phyloP scores from a whole-genome alignment of 345 rosid species.

The Psidium friedrichsthalianum region DNA sequence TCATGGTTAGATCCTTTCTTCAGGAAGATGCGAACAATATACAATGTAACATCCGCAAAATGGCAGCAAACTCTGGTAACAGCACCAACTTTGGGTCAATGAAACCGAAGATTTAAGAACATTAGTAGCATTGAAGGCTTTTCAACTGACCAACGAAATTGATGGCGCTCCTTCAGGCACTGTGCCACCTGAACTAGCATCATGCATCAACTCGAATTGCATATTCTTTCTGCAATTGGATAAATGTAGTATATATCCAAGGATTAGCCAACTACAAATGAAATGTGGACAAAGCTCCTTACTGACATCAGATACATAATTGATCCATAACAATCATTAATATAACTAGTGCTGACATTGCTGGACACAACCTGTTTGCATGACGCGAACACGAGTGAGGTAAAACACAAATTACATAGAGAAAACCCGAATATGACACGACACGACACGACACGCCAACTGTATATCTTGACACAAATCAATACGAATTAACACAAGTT shows the following conservation, averaged over 20 bases:
- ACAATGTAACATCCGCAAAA: neutral
- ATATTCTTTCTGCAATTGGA: neutral
- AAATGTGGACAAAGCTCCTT: neutral
- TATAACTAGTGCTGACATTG: neutral
- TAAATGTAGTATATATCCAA: neutral
- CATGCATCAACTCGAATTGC: neutral
- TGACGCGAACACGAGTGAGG: accelerated
- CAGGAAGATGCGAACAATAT: neutral
- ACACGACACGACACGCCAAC: neutral
- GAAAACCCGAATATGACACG: neutral
- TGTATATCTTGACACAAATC: neutral
- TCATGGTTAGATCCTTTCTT: neutral
- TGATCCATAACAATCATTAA: neutral
- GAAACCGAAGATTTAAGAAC: neutral
- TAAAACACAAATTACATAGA: accelerated
- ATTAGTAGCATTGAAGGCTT: neutral
- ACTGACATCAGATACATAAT: neutral
- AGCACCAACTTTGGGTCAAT: neutral
- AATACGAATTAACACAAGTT: neutral
- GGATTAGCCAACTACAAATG: neutral
- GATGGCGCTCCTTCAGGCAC: neutral
- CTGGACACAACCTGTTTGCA: neutral
- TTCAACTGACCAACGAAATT: neutral
- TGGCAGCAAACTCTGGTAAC: neutral
- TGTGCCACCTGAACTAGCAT: neutral